Evolutionary conservation across 208 protist species (phyloP).

Genomic region (Leishmania amazonensis): DNA sequence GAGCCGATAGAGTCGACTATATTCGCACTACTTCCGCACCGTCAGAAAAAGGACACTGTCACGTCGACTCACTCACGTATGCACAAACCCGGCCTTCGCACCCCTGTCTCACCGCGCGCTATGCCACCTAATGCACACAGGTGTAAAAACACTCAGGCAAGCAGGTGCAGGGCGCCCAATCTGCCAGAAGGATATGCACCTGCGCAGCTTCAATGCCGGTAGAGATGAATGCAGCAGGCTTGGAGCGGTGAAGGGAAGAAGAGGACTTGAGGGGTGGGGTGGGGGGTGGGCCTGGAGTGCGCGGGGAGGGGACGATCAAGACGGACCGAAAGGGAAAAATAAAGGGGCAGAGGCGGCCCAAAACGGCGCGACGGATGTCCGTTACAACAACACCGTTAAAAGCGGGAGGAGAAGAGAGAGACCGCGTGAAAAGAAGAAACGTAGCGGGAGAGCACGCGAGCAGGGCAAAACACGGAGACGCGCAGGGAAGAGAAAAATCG

Average conservation of each 20-base stretch:
- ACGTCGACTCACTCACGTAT: neutral
- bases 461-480: neutral
- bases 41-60: neutral
- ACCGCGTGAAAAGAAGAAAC: neutral
- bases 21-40: neutral
- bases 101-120: neutral
- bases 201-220: neutral
- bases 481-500: neutral
- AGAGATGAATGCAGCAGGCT: neutral
- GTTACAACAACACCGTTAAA: neutral
- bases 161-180: neutral
- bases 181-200: neutral
- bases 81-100: neutral
- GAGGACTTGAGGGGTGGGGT: neutral
- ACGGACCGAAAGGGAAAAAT: neutral
- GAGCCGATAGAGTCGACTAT: neutral
- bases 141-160: neutral
- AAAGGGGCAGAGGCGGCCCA: neutral
- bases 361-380: neutral
- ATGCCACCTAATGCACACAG: neutral
- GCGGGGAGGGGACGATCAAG: neutral
- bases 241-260: neutral
- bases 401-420: neutral
- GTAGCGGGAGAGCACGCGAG: neutral
- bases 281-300: neutral